Evolutionary conservation across 768 basidiomycete species (phyloP), one percentile per base, ranked within the genome.

Genomic region (Tylopilus vinaceipallidus): DNA sequence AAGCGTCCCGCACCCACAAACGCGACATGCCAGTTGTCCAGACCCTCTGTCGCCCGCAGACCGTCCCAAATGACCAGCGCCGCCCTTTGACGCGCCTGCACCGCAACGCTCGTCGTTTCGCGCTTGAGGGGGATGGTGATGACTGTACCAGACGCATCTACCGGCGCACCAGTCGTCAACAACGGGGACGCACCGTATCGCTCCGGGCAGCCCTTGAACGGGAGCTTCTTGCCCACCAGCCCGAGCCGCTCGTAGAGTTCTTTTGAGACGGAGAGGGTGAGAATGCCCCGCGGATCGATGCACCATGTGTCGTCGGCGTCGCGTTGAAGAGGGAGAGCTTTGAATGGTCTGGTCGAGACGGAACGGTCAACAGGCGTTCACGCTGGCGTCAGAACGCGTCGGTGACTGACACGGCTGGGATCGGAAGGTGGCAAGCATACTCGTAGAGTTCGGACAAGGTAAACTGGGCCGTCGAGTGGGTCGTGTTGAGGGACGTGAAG

Each of bases 271-370:
- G 71, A 78, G 17, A 88, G 62, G 0, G 82, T 82, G 50, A 89
- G 64, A 37, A 81, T 55, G 4, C 83, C 82, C 16, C 83, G 77
- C 3, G 75, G 71, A 57, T 88, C 86, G 47, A 88, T 71, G 58
- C 83, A 86, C 88, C 88, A 90, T 2, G 73, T 74, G 52, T 87
- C 85, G 26, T 82, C 78, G 6, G 61, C 55, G 22, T 61, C 58
- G 22, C 65, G 55, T 4, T 60, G 50, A 50, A 63, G 39, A 9
- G 63, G 60, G 24, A 79, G 49, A 33, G 73, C 67, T 26, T 73
- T 65, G 35, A 79, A 55, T 4, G 60, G 55, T 24, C 78, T 81
- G 40, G 30, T 50, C 30, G 20, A 37, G 23, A 40, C 26, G 40
- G 20, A n/a, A 23, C 13, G 4, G 26, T 50, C 43, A 50, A n/a